A percentile compares a stretch with the other conserved stretches of the same genome.
phyloP scores from a whole-genome alignment of 2,329 filamentous ascomycete species.

The Cordyceps javanica region DNA sequence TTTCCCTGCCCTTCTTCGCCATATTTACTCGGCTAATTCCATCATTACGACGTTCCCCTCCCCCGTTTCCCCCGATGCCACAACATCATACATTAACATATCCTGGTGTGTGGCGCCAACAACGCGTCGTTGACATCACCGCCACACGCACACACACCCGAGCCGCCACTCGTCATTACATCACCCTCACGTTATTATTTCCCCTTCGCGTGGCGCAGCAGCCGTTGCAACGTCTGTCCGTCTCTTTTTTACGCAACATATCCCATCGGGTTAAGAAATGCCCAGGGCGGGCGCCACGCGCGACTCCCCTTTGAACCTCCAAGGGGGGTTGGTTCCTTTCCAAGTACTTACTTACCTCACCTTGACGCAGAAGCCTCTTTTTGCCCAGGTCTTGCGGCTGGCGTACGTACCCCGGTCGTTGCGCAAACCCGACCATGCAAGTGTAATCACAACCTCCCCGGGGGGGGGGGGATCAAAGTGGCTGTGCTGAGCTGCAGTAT shows the following conservation, averaged over 20 bases:
- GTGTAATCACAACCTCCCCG: background rate
- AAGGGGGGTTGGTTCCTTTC: too few relatives aligned
- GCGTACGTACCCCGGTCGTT: too few relatives aligned
- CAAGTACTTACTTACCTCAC: too few relatives aligned
- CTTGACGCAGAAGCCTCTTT: too few relatives aligned
- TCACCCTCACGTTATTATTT: background rate
- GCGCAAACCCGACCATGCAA: too few relatives aligned
- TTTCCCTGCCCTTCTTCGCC: background rate
- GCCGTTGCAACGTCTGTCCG: background rate
- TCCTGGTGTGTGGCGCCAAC: background rate
- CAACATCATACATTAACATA: background rate
- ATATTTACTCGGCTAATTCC: too few relatives aligned
- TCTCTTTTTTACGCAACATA: background rate
- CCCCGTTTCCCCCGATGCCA: background rate
- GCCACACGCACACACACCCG: background rate
- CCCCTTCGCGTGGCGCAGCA: background rate
- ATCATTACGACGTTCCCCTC: background rate
- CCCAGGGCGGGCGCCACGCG: too few relatives aligned
- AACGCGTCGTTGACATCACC: constrained; percentile 6
- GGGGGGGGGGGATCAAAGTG: too few relatives aligned
- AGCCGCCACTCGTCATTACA: background rate
- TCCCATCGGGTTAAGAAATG: too few relatives aligned
- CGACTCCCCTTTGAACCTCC: too few relatives aligned
- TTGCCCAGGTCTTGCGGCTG: too few relatives aligned
- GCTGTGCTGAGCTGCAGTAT: background rate